A percentile compares a stretch with the other conserved stretches of the same genome.
These are phyloP conservation scores for Chaetomiaceae sp. DNA, from an alignment of 2,329 filamentous ascomycete species.

Conservation along the genomic window DNA sequence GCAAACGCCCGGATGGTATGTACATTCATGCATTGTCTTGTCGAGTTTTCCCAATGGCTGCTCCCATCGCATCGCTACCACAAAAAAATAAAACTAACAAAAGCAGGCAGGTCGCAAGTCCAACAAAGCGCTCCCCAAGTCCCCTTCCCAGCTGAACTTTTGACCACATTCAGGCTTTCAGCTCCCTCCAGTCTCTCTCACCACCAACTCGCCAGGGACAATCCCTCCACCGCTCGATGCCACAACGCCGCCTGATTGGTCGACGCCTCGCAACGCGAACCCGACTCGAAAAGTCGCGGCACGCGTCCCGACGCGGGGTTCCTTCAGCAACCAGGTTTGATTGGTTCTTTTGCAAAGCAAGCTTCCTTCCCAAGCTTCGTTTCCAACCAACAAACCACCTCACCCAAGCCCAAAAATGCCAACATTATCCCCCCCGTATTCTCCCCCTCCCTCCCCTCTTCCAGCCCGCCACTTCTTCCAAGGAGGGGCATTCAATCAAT, in stretches of 20 bases:
- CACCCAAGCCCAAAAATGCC: no score
- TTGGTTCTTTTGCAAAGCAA: conserved; percentile 12
- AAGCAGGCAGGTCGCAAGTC: no score
- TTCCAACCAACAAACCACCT: conserved; percentile 1
- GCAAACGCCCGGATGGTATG: not conserved
- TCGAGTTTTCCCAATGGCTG: not conserved
- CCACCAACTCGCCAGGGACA: not conserved
- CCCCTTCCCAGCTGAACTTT: conserved; percentile 2
- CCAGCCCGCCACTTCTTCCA: not conserved
- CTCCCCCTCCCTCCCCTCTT: not conserved
- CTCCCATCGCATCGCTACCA: not conserved
- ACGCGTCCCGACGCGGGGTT: conserved; percentile 19
- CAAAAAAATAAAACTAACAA: not conserved
- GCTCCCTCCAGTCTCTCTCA: not conserved
- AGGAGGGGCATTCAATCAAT: not conserved
- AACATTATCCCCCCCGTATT: no score
- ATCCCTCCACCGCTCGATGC: not conserved
- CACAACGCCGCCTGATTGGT: conserved; percentile 9
- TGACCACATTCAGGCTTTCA: no score
- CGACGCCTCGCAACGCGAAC: conserved; percentile 10
- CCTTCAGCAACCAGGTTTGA: conserved; percentile 11
- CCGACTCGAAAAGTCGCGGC: conserved; percentile 19
- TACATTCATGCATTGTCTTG: not conserved
- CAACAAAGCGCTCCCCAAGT: no score
- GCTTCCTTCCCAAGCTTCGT: not conserved